phyloP scores from a whole-genome alignment of 495 filamentous ascomycete species.

The Penicillium macrosclerotiorum region DNA sequence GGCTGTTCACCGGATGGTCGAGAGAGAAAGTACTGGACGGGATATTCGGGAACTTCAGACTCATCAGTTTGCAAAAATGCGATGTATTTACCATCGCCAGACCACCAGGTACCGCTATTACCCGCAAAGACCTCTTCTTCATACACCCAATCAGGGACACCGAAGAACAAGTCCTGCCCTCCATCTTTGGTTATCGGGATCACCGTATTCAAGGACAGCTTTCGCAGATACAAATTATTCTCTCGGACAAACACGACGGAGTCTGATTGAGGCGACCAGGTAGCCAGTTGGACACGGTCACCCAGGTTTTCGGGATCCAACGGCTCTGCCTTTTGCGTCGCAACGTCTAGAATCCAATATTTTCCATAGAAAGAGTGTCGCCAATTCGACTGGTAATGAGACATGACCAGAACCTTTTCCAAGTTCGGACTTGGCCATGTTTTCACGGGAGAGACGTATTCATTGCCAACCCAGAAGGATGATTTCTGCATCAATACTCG shows the following conservation, averaged over 20 bases:
- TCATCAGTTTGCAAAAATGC: conserved; percentile 94
- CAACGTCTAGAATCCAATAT: conserved; percentile 95
- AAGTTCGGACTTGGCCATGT: conserved; percentile 80
- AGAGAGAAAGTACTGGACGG: conserved; percentile 89
- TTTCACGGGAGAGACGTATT: conserved; percentile 49
- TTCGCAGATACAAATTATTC: conserved; percentile 85
- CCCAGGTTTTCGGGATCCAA: conserved; percentile 67
- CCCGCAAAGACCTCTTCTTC: conserved; percentile 90
- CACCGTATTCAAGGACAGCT: conserved; percentile 58
- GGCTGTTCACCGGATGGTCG: conserved; percentile 77
- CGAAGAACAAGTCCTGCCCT: conserved; percentile 84
- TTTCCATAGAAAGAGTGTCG: conserved; percentile 78
- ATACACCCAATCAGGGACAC: conserved; percentile 98
- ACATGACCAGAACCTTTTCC: conserved; percentile 77
- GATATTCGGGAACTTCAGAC: conserved; percentile 85
- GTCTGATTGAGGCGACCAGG: conserved; percentile 87
- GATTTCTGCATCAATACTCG: conserved; percentile 72
- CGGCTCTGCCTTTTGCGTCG: conserved; percentile 72
- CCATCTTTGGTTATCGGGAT: conserved; percentile 83
- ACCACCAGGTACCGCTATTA: conserved; percentile 92
- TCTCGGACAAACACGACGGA: conserved; percentile 79
- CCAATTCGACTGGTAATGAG: conserved; percentile 72
- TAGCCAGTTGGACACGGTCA: conserved; percentile 76
- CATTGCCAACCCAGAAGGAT: conserved; percentile 55
- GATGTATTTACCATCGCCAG: conserved; percentile 78